These are phyloP conservation scores for Jaenimonas drosophilae DNA, from an alignment of 208 protist genomes.

Conservation along the genomic window DNA sequence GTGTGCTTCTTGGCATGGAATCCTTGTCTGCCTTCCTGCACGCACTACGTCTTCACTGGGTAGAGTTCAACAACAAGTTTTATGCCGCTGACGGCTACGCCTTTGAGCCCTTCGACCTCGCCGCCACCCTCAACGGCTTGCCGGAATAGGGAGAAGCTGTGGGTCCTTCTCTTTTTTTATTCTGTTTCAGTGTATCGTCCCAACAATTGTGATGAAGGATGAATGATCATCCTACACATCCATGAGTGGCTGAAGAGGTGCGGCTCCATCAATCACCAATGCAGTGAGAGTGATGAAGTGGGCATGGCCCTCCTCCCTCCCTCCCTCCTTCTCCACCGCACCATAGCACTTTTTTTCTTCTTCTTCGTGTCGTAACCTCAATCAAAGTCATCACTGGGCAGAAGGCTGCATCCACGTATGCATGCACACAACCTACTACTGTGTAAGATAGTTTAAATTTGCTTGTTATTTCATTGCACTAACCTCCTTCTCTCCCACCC, in stretches of 20 bases:
- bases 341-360: not conserved
- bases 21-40: conserved; percentile 98
- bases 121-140: conserved; percentile 29
- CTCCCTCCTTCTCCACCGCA: not conserved
- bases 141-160: not conserved
- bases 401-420: too few species aligned
- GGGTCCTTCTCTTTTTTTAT: conserved; percentile 3
- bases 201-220: too few species aligned
- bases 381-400: too few species aligned
- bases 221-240: not conserved
- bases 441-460: too few species aligned
- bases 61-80: conserved; percentile 98
- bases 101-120: conserved; percentile 89
- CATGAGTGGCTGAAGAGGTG: conserved; percentile 10
- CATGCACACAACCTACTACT: too few species aligned
- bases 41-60: conserved; percentile 96
- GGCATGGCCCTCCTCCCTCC: not conserved
- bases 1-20: conserved; percentile 98
- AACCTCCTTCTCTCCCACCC: too few species aligned
- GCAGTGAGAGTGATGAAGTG: not conserved
- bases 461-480: too few species aligned
- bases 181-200: not conserved
- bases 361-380: too few species aligned
- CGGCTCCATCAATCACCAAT: not conserved
- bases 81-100: conserved; percentile 90